phyloP scores from a whole-genome alignment of 129 eudicot species.

The Smallanthus sonchifolius region DNA sequence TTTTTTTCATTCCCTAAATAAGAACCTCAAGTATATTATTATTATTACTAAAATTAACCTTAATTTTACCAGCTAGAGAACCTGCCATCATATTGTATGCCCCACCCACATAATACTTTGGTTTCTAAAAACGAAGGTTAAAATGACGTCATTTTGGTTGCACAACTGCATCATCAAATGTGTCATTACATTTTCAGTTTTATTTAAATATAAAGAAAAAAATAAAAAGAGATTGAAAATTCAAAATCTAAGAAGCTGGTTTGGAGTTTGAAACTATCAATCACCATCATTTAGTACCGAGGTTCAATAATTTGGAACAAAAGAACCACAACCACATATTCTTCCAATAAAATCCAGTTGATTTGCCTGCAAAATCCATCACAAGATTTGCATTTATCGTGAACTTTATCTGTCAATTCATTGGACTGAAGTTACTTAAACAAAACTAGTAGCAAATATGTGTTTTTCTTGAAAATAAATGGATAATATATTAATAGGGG shows the following conservation, averaged over 20 bases:
- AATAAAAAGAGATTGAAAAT: not conserved
- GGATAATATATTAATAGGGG: not conserved
- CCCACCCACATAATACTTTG: not conserved
- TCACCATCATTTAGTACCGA: slow-evolving; percentile 28
- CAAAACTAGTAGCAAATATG: not conserved
- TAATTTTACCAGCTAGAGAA: too few relatives aligned
- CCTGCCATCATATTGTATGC: not conserved
- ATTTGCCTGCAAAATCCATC: slow-evolving; percentile 14
- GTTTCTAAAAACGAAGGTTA: not conserved
- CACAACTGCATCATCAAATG: not conserved
- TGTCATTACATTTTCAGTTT: not conserved
- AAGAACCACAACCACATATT: slow-evolving; percentile 27
- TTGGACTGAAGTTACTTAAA: not conserved
- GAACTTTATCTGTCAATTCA: not conserved
- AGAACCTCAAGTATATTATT: too few relatives aligned
- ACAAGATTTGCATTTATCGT: not conserved
- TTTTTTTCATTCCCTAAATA: too few relatives aligned
- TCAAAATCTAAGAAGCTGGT: not conserved
- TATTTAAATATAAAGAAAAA: not conserved
- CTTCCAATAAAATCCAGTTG: slow-evolving; percentile 15
- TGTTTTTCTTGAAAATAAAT: not conserved
- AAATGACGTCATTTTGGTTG: not conserved
- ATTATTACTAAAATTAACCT: too few relatives aligned
- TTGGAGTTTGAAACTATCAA: slow-evolving; percentile 25
- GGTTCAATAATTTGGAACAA: slow-evolving; percentile 25